Percentiles rank a stretch among this genome's conserved stretches.
These are phyloP conservation scores for Metschnikowia sp. DNA, from an alignment of 805 yeast species.

Conservation along the genomic window DNA sequence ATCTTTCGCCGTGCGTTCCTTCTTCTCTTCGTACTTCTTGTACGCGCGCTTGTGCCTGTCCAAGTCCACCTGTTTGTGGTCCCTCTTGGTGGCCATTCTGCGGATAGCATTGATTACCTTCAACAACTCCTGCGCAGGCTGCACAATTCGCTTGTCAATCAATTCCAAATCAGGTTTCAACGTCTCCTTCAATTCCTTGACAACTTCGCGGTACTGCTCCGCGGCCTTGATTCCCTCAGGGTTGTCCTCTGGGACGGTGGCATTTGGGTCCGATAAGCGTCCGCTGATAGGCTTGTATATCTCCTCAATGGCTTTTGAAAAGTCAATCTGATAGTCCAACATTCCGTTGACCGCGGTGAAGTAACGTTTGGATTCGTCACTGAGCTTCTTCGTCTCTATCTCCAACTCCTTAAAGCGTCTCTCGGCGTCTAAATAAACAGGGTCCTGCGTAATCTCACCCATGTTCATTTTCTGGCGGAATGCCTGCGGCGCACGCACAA, in stretches of 20 bases:
- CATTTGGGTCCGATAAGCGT: constrained; percentile 82
- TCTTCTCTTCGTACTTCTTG: constrained; percentile 73
- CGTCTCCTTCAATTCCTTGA: constrained; percentile 77
- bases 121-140: constrained; percentile 88
- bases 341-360: constrained; percentile 89
- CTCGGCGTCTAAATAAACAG: constrained; percentile 94
- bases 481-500: constrained; percentile 86
- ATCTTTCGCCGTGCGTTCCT: constrained; percentile 81
- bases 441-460: constrained; percentile 62
- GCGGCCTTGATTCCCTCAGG: constrained; percentile 96
- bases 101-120: constrained; percentile 78
- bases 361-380: constrained; percentile 87
- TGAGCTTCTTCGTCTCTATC: constrained; percentile 79
- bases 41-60: constrained; percentile 76
- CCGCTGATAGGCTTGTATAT: constrained; percentile 96
- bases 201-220: constrained; percentile 85
- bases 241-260: constrained; percentile 84
- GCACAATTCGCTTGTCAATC: constrained; percentile 83
- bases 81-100: constrained; percentile 93
- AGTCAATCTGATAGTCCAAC: constrained; percentile 90
- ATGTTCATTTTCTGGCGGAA: constrained; percentile 88
- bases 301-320: constrained; percentile 93
- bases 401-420: constrained; percentile 93
- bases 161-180: constrained; percentile 90
- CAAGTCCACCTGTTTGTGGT: constrained; percentile 90